Evolutionary conservation across 2,329 filamentous ascomycete species (phyloP), one percentile per base, ranked within the genome.

Genomic region (Periconia digitata): DNA sequence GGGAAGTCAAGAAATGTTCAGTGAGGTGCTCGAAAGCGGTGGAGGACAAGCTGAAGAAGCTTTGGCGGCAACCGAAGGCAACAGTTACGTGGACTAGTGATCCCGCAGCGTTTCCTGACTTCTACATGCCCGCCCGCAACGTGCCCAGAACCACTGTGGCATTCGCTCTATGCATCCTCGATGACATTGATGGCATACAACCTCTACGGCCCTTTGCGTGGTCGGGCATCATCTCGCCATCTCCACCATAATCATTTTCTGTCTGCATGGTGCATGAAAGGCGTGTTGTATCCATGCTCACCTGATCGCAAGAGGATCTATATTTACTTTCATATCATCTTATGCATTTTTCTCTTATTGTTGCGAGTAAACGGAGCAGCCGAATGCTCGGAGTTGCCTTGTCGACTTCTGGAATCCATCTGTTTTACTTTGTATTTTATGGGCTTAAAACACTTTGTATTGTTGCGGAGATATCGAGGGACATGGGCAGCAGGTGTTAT

Each of bases 21-120:
- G 64, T 21, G 67, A 70, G 35, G 54, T 64, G 23, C 66, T 69
- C 59, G 67, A 70, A 40, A 60, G 60, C 43, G 64, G 59, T 22
- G 67, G 66, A 20, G 64, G 68, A 32, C 69, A 72, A 44, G 69
- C 66, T 7, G 69, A 70, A 43, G 69, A 72, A 46, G 69, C 69
- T 15, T 49, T 72, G 44, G 68, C 68, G 42, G 59, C 68, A 3
- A 71, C 69, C 3, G 69, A 68, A 49, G 58, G 58, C 29, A 66
- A 63, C 49, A 60, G 56, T 39, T 69, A 67, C 45, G 55, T 67
- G 56, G 64, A 69, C 20, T 70, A 65, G 60, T 43, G 44, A 36
- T 51, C 48, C 44, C 36, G 22, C 18, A 44, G 36, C 29, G 24
- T 39, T n/a, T n/a, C 20, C 18, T 20, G 40, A 43, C 32, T 17